A percentile compares a stretch with the other conserved stretches of the same genome.
Conservation (phyloP, 2,329 filamentous ascomycete species). For the Camillea tinctor region DNA sequence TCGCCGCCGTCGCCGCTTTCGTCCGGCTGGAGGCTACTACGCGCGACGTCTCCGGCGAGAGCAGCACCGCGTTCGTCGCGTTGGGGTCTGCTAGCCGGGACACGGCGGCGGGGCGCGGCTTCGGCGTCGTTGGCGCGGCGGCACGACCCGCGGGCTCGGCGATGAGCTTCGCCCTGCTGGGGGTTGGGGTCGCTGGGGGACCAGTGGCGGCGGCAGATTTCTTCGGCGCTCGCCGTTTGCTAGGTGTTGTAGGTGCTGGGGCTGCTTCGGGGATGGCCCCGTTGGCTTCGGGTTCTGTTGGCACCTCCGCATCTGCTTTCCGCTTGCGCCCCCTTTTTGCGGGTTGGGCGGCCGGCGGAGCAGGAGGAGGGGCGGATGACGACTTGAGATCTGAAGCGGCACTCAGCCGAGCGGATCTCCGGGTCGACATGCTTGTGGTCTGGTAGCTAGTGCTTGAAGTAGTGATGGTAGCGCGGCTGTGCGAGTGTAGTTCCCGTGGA, state of each 20-base stretch:
- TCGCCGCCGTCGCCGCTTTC: conserved; percentile 36
- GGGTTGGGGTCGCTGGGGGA: conserved; percentile 47
- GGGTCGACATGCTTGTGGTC: conserved; percentile 30
- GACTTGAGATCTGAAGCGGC: conserved; percentile 22
- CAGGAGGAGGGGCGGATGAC: conserved; percentile 10
- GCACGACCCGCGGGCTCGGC: conserved; percentile 29
- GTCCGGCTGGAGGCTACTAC: conserved; percentile 52
- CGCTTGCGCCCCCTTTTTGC: conserved; percentile 36
- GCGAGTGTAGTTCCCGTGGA: neutral
- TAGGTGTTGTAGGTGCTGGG: conserved; percentile 30
- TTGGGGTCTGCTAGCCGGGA: conserved; percentile 62
- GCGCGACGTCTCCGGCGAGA: conserved; percentile 69
- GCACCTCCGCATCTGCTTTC: conserved; percentile 14
- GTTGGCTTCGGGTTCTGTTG: conserved; percentile 1
- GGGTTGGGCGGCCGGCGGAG: conserved; percentile 21
- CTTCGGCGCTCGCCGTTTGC: conserved; percentile 27
- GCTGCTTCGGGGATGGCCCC: conserved; percentile 4
- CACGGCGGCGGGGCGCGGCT: conserved; percentile 41
- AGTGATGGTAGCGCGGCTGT: neutral
- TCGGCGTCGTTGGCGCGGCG: conserved; percentile 31
- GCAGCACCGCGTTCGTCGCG: conserved; percentile 65
- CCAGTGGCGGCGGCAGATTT: conserved; percentile 21
- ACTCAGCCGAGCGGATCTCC: conserved; percentile 31
- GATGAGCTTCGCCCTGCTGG: conserved; percentile 43
- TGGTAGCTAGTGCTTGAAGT: conserved; percentile 1